These are phyloP conservation scores for Besnoitia besnoiti DNA, from an alignment of 169 alveolate species.

Conservation along the genomic window DNA sequence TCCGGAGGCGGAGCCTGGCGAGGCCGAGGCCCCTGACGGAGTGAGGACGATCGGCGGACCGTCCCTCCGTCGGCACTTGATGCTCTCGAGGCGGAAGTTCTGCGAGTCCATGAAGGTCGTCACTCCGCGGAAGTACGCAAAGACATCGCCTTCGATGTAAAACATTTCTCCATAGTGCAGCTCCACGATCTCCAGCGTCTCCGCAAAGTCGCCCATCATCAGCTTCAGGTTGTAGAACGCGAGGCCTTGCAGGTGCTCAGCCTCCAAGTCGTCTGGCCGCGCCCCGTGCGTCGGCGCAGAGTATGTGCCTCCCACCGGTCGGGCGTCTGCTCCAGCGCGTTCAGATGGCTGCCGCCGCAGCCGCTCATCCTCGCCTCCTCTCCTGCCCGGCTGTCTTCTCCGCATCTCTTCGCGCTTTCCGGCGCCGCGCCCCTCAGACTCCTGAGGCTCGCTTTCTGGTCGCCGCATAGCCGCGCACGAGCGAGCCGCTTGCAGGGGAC, in stretches of 20 bases:
- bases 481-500: no score
- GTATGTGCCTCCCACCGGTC: not conserved
- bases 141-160: slow-evolving; percentile 70
- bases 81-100: slow-evolving; percentile 69
- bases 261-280: slow-evolving; percentile 75
- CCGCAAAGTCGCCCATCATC: slow-evolving; percentile 71
- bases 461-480: no score
- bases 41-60: not conserved
- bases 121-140: slow-evolving; percentile 69
- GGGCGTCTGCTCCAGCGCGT: not conserved
- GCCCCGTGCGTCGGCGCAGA: slow-evolving; percentile 20
- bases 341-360: not conserved
- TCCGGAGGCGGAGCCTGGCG: not conserved
- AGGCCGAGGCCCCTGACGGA: not conserved
- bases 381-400: not conserved
- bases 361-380: slow-evolving; percentile 4
- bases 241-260: slow-evolving; percentile 75
- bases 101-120: slow-evolving; percentile 72
- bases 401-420: no score
- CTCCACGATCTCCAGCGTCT: slow-evolving; percentile 72
- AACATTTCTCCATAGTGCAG: slow-evolving; percentile 68
- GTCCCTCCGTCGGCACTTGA: slow-evolving; percentile 31
- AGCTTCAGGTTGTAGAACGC: slow-evolving; percentile 73
- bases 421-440: no score
- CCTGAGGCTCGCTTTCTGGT: no score